phyloP scores from a whole-genome alignment of 2,329 filamentous ascomycete genomes.

The Nemania sp. region DNA sequence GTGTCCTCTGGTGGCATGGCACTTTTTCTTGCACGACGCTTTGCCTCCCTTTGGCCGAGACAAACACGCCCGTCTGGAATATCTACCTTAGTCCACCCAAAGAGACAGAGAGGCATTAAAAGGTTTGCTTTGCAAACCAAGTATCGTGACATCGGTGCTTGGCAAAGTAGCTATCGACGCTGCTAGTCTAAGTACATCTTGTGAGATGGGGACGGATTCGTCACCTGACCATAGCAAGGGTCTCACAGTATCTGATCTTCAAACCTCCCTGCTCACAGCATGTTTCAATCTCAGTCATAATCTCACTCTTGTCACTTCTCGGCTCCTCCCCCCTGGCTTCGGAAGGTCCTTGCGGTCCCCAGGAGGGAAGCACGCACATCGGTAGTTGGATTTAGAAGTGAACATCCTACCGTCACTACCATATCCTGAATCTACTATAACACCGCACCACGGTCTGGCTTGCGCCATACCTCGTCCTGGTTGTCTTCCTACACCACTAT shows the following conservation, averaged over 20 bases:
- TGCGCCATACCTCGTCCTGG: conserved; percentile 14
- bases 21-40: not conserved
- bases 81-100: not conserved
- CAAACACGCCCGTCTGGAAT: not conserved
- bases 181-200: not conserved
- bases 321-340: conserved; percentile 9
- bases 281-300: conserved; percentile 12
- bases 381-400: not conserved
- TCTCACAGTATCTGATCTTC: conserved; percentile 8
- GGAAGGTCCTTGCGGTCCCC: conserved; percentile 13
- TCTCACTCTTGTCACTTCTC: conserved; percentile 2
- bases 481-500: conserved; percentile 9
- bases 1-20: conserved; percentile 1
- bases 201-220: conserved; percentile 2
- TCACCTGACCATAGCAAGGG: conserved; percentile 23
- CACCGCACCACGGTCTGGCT: conserved; percentile 3
- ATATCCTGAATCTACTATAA: too few relatives aligned
- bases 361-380: conserved; percentile 1
- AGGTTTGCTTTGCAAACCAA: not conserved
- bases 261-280: conserved; percentile 2
- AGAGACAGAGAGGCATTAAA: not conserved
- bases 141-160: conserved; percentile 13
- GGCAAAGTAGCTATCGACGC: conserved; percentile 1
- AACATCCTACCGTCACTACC: too few relatives aligned
- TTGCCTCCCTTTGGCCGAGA: conserved; percentile 22